Evolutionary conservation across 768 basidiomycete species (phyloP).

Genomic region (Auriscalpium microsporum): DNA sequence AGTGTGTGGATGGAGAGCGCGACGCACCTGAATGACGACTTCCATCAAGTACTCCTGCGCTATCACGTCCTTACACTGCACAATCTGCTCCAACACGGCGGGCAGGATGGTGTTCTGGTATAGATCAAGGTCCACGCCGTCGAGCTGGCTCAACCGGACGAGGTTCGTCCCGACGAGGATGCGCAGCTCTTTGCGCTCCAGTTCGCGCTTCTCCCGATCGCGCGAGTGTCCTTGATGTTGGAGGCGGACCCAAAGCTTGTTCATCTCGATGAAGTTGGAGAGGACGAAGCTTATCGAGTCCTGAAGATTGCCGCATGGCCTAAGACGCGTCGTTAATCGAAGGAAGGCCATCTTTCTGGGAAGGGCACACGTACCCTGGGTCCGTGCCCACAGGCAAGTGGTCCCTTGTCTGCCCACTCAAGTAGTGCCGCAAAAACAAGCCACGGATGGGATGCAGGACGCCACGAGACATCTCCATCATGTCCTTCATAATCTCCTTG

Average conservation of each 20-base stretch:
- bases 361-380: slow-evolving; percentile 50
- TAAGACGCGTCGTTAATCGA: slow-evolving; percentile 23
- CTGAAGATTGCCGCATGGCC: slow-evolving; percentile 81
- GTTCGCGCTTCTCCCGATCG: slow-evolving; percentile 94
- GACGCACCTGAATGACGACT: slow-evolving; percentile 88
- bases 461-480: slow-evolving; percentile 99
- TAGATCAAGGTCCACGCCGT: slow-evolving; percentile 92
- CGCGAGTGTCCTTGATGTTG: slow-evolving; percentile 97
- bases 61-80: slow-evolving; percentile 97
- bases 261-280: slow-evolving; percentile 99
- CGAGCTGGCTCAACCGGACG: slow-evolving; percentile 88
- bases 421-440: slow-evolving; percentile 90
- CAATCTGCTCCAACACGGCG: slow-evolving; percentile 91
- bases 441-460: slow-evolving; percentile 97
- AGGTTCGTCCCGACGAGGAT: slow-evolving; percentile 98
- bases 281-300: slow-evolving; percentile 95
- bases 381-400: slow-evolving; percentile 86
- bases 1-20: background rate
- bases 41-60: slow-evolving; percentile 99
- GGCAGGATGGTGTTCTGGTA: slow-evolving; percentile 84
- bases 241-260: slow-evolving; percentile 98
- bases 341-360: background rate
- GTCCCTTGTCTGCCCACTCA: slow-evolving; percentile 94
- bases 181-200: slow-evolving; percentile 90
- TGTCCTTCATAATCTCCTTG: slow-evolving; percentile 99